Conservation (phyloP, 2,329 filamentous ascomycete species). For the Ascomycota sp. region DNA sequence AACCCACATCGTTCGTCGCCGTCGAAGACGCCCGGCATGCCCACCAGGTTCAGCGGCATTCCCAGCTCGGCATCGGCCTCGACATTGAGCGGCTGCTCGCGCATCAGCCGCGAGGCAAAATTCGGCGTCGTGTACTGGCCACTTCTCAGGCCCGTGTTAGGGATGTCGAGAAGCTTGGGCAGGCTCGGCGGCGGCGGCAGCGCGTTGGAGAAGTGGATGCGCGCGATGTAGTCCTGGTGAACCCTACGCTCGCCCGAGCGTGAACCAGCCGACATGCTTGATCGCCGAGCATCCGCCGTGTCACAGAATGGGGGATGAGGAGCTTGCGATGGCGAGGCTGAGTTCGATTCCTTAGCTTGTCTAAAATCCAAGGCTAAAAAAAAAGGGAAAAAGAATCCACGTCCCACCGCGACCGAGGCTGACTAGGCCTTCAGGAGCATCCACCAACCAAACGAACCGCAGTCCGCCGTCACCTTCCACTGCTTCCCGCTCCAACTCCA, state of each 20-base stretch:
- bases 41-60: constrained; percentile 90
- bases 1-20: constrained; percentile 74
- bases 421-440: too few species aligned
- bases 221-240: constrained; percentile 94
- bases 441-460: too few species aligned
- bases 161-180: constrained; percentile 91
- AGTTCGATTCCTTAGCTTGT: too few species aligned
- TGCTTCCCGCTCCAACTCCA: too few species aligned
- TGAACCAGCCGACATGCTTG: too few species aligned
- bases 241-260: constrained; percentile 36
- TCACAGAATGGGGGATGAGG: too few species aligned
- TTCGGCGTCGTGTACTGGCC: constrained; percentile 78
- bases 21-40: constrained; percentile 85
- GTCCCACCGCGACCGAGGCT: too few species aligned
- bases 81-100: constrained; percentile 87
- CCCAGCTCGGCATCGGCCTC: constrained; percentile 94
- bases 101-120: constrained; percentile 72
- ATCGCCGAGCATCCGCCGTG: too few species aligned
- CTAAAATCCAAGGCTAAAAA: too few species aligned
- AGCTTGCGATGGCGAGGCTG: too few species aligned
- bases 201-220: constrained; percentile 87
- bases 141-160: constrained; percentile 71
- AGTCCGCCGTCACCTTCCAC: too few species aligned
- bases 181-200: constrained; percentile 85
- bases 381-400: too few species aligned